Evolutionary conservation across 1,284 basidiomycete species (phyloP), one percentile per base, ranked within the genome.

Genomic region (Tilletia horrida): DNA sequence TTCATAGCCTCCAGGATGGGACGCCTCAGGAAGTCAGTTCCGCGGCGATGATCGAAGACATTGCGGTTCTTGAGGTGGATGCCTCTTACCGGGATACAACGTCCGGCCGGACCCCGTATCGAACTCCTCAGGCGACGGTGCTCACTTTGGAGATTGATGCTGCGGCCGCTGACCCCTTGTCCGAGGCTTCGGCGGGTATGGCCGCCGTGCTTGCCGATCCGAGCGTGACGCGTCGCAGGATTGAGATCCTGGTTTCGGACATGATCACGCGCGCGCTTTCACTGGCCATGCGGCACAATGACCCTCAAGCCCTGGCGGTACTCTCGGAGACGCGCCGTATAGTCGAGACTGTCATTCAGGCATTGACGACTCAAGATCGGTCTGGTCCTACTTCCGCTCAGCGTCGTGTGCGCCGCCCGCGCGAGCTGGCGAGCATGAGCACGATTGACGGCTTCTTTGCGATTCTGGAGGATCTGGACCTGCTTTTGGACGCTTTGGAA

Each of bases 231-330:
- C 71, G 77, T 13, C 67, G 77, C 55, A 66, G 77, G 27, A 68
- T 79, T 18, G 75, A 79, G 57, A 71, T 79, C 62, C 67, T 79
- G 2, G 76, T 77, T 14, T 73, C 71, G 16, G 77, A 79, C 40
- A 78, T 79, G 77, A 79, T 79, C 59, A 77, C 77, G 21, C 75
- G 77, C 13, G 70, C 72, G 45, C 68, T 79, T 18, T 70, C 77
- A 27, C 71, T 79, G 57, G 73, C 77, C 65, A 76, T 75, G 27
- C 70, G 76, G 29, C 71, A 73, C 42, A 78, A 77, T 68, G 69
- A 78, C 64, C 63, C 65, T 2, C 77, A 79, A 52, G 77, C 77
- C 57, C 69, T 72, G 43, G 69, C 66, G 35, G 72, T 79, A 25
- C 67, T 79, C 43, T 70, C 67, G 47, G 76, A 79, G 66, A 79